Base-by-base conservation (phyloP, 163 green algal genomes). In the Scenedesmus sp. region DNA sequence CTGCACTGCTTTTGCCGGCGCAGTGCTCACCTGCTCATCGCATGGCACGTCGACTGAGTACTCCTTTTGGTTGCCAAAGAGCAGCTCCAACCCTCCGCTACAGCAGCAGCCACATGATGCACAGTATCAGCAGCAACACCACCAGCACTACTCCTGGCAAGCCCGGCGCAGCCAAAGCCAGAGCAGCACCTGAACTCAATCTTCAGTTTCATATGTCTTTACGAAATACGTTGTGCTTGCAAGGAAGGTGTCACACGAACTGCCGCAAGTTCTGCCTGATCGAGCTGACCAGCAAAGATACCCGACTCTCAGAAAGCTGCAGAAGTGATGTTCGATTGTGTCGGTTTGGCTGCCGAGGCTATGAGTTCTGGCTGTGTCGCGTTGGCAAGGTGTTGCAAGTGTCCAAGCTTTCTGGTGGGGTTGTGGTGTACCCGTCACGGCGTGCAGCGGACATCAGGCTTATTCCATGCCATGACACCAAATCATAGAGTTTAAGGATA, bases 41-140 rank as follows among this genome's bases (percentile, higher is more conserved):
- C 68, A 44, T n/a, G 93, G 92, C 0, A 98, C 83, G 3, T 98
- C 94, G 0, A 96, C 94, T 2, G 93, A 79, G 1, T 96, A 61
- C 18, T 91, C 84, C 86, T 97, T 98, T 33, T 96, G 85, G 51
- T 97, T 97, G 35, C 94, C 94, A 81, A 99, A 99, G 10, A 99
- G 88, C 20, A 98, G 94, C 84, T 99, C 97, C 81, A 99, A 84
- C 13, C 97, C 97, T 20, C 97, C 97, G 91, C 97, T 98, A 94
- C 86, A 93, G 10, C 42, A 42, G 56, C 46, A 61, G 76, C 49
- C 30, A 20, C 61, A 42, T 16, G 24, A 70, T 46, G 22, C 73
- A 18, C 18, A 30, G 33, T 33, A 46, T 68, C 5, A 61, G n/a
- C 35, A 73, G 43, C 26, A 51, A 89, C 59, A 72, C 22, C 16